Base-by-base conservation (phyloP, 2,329 filamentous ascomycete species). In the Cercospora nicotianae region DNA sequence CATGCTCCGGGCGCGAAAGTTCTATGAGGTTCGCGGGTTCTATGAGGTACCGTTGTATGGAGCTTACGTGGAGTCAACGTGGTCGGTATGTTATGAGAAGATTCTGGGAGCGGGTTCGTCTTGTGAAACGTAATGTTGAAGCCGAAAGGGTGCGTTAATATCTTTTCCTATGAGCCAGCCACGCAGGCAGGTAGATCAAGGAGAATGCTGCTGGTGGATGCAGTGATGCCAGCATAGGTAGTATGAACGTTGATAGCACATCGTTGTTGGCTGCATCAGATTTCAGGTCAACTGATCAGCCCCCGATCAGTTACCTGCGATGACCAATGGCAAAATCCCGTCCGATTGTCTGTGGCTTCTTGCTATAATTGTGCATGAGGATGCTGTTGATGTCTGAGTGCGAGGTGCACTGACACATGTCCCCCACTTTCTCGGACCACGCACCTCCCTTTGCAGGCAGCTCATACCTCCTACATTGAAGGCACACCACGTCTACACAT, bases 341-440 rank as follows among this genome's bases (percentile, higher is more conserved):
- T 13, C 6, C 20, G 45, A 13, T 23, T 23, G 4, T 51, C 16
- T 42, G 16, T 7, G 39, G 39, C 39, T 42, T 42, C 16, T 42
- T n/a, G n/a, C n/a, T n/a, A n/a, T n/a, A n/a, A n/a, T n/a, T n/a
- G n/a, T n/a, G n/a, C n/a, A n/a, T n/a, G 39, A 18, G 16, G 39
- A 42, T 18, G 45, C 26, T 10, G 48, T 16, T 16, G 48, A 13
- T n/a, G 23, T 23, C 13, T 23, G n/a, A 55, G 48, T 55, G 48
- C 48, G 23, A 16, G 13, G 23, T 3, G 48, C 18, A 26, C 48
- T 53, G 48, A 53, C 6, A 53, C 48, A 55, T 12, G 10, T 42
- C 20, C 55, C 55, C 55, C 55, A 59, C 55, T 59, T 59, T 59
- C 55, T 59, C 16, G 28, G 55, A 59, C 55, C 48, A 55, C 48